Base-by-base conservation (phyloP, 768 basidiomycete genomes). In the Chalciporus sphaerocephalus region DNA sequence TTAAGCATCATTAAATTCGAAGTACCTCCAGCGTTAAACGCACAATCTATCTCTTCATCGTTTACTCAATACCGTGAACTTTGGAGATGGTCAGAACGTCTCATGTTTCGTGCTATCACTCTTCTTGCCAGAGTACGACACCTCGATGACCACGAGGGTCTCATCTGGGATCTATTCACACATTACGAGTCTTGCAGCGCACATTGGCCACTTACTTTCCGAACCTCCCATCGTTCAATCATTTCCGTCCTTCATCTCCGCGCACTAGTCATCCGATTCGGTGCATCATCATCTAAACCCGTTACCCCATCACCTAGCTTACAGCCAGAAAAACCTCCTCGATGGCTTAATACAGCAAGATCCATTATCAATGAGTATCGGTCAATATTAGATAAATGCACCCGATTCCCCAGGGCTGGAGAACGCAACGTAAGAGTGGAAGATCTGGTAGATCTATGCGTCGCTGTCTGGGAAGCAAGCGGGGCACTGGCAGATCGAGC, bases 81-180 rank as follows among this genome's bases (percentile, higher is more conserved):
- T 9, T 92, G 90, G 74, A 75, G 92, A 40, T 93, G 89, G 87
- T 72, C 79, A 3, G 91, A 95, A 55, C 75, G 82, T 16, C 73
- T 90, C 18, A 69, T 93, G n/a, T 87, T 87, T 71, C 78, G 93
- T n/a, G 83, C 82, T 2, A 74, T 88, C 34, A 69, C 87, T 2
- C 64, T 92, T 0, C 76, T 81, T 13, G 69, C 88, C 3, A 74
- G 74, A 12, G 65, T 68, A 0, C 69, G 67, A 12, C 53, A 57
- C 45, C 59, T 60, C 9, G 67, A 71, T 38, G 69, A 73, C 41
- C 43, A 54, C 6, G 56, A 58, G 17, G 65, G 68, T 36, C 69
- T 69, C 9, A 60, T 86, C n/a, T 87, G 83, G 83, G 67, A 68
- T 4, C 75, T 87, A 65, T 70, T 89, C 38, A 65, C 67, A 10